These are phyloP conservation scores for Skeletonema marinoi DNA, from an alignment of 108 stramenopile genomes.

Conservation along the genomic window DNA sequence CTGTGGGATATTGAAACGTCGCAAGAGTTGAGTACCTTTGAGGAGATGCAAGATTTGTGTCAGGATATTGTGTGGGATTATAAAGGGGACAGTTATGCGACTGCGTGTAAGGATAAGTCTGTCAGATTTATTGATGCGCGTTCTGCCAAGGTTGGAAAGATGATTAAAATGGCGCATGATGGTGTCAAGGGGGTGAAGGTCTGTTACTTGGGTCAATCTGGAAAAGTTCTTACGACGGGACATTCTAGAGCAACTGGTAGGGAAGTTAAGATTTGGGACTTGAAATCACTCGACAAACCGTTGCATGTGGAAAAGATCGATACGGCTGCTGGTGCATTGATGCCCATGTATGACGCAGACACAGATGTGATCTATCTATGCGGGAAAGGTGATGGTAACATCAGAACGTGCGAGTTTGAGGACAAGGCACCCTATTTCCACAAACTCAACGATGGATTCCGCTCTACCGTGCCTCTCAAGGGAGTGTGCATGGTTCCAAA, in stretches of 20 bases:
- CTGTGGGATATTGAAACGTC: constrained; percentile 96
- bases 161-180: constrained; percentile 85
- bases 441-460: constrained; percentile 91
- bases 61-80: constrained; percentile 97
- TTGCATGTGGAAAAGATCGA: constrained; percentile 89
- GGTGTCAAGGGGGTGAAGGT: constrained; percentile 94
- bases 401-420: constrained; percentile 96
- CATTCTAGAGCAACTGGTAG: constrained; percentile 90
- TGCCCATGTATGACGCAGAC: constrained; percentile 96
- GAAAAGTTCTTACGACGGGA: constrained; percentile 92
- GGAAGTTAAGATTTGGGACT: constrained; percentile 99
- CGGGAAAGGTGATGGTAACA: constrained; percentile 99
- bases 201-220: constrained; percentile 82
- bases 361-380: constrained; percentile 94
- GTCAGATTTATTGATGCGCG: constrained; percentile 92
- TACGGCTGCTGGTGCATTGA: constrained; percentile 95
- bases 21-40: constrained; percentile 60
- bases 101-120: constrained; percentile 95
- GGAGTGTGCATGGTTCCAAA: constrained; percentile 97
- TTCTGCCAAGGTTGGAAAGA: constrained; percentile 48
- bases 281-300: constrained; percentile 75
- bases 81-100: constrained; percentile 87
- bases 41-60: constrained; percentile 82
- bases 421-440: constrained; percentile 88
- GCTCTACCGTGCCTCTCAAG: constrained; percentile 92